These are phyloP conservation scores for Rhododendron ferrugineum DNA, from an alignment of 148 eudicot genomes.

Conservation along the genomic window DNA sequence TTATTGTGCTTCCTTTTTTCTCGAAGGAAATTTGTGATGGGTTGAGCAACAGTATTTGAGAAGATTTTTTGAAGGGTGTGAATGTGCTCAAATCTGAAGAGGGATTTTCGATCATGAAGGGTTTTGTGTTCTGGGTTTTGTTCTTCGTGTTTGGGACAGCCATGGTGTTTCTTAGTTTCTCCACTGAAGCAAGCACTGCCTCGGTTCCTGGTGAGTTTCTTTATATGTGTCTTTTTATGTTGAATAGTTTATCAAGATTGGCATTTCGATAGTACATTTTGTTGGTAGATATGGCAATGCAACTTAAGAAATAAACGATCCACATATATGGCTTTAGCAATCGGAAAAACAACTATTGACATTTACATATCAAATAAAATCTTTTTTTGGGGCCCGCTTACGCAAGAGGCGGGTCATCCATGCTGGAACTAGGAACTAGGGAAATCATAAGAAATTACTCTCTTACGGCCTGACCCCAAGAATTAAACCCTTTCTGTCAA, in stretches of 20 bases:
- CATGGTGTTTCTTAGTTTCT: slow-evolving; percentile 20
- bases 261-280: background rate
- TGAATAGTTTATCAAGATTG: background rate
- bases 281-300: background rate
- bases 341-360: background rate
- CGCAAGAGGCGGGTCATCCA: no score
- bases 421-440: background rate
- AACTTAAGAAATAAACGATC: background rate
- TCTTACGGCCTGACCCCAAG: no score
- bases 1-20: background rate
- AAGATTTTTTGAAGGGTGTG: background rate
- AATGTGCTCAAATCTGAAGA: background rate
- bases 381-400: no score
- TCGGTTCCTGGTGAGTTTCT: slow-evolving; percentile 18
- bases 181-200: slow-evolving; percentile 6
- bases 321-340: background rate
- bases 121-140: slow-evolving; percentile 27
- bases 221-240: background rate
- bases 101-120: slow-evolving; percentile 23
- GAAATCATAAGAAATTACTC: background rate
- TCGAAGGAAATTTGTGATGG: slow-evolving; percentile 10
- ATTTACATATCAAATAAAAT: background rate
- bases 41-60: slow-evolving; percentile 13
- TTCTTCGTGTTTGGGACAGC: slow-evolving; percentile 17
- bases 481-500: no score